Percentiles rank a stretch among this genome's conserved stretches.
Conservation (phyloP, 1,284 basidiomycete genomes). For the Ganoderma leucocontextum region DNA sequence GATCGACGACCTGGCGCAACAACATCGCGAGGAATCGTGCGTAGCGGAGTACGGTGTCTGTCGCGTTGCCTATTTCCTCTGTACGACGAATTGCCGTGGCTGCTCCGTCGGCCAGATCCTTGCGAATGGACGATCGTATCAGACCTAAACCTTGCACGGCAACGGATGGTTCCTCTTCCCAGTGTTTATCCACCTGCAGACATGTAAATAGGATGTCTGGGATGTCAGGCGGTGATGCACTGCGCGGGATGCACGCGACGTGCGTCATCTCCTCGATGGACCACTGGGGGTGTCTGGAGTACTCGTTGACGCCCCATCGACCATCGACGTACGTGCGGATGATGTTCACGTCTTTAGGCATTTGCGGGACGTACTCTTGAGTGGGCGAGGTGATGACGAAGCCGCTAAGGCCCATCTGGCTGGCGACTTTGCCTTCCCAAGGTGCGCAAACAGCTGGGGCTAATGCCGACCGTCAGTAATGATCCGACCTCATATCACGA, state of each 20-base stretch:
- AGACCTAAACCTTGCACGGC: background rate
- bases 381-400: background rate
- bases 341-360: slow-evolving; percentile 18
- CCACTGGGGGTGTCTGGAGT: background rate
- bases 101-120: background rate
- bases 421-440: background rate
- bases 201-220: background rate
- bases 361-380: background rate
- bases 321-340: slow-evolving; percentile 26
- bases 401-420: background rate
- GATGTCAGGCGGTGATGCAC: background rate
- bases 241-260: background rate
- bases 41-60: too few species aligned
- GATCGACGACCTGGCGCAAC: background rate
- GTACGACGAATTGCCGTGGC: background rate
- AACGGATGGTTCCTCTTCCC: background rate
- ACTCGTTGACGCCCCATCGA: slow-evolving; percentile 24
- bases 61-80: too few species aligned
- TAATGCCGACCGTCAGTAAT: background rate
- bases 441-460: background rate
- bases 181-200: background rate
- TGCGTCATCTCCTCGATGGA: background rate
- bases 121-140: background rate
- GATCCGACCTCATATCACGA: too few species aligned
- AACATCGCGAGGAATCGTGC: background rate